Evolutionary conservation across 176 grass and related monocot genomes (phyloP).

Genomic region (Zizania latifolia): DNA sequence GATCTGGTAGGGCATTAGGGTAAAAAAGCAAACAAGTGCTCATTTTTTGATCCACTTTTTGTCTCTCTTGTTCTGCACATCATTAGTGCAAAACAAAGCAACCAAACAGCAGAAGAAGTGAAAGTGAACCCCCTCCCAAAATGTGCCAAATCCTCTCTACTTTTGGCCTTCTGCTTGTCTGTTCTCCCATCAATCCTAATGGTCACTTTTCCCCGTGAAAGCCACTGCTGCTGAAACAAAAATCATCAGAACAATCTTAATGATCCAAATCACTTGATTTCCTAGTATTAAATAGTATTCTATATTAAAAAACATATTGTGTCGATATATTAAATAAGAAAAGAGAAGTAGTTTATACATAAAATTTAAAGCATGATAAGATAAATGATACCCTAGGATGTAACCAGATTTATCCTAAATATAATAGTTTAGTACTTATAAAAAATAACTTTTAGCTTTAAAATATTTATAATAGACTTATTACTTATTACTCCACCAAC

Average conservation of each 20-base stretch:
- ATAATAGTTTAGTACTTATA: too few species aligned
- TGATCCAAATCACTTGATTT: too few species aligned
- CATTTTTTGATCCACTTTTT: conserved; percentile 11
- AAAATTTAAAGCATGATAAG: too few species aligned
- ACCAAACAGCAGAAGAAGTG: neutral
- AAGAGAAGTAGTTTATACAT: too few species aligned
- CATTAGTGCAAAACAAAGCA: conserved; percentile 27
- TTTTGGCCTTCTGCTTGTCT: neutral
- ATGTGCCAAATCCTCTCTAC: neutral
- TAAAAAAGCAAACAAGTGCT: conserved; percentile 10
- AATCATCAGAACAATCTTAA: conserved; percentile 14
- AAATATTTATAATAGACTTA: too few species aligned
- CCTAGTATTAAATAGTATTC: too few species aligned
- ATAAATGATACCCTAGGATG: too few species aligned
- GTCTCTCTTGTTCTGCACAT: conserved; percentile 29
- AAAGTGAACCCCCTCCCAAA: neutral
- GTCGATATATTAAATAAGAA: too few species aligned
- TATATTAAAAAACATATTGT: too few species aligned
- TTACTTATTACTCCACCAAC: too few species aligned
- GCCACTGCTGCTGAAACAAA: neutral
- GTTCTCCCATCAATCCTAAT: neutral
- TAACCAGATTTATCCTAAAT: too few species aligned
- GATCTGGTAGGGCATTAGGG: neutral
- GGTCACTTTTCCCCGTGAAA: neutral
- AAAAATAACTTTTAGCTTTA: too few species aligned